These are phyloP conservation scores for Rhizopus sp. DNA, from an alignment of 371 early-diverging fungal genomes.

Conservation along the genomic window DNA sequence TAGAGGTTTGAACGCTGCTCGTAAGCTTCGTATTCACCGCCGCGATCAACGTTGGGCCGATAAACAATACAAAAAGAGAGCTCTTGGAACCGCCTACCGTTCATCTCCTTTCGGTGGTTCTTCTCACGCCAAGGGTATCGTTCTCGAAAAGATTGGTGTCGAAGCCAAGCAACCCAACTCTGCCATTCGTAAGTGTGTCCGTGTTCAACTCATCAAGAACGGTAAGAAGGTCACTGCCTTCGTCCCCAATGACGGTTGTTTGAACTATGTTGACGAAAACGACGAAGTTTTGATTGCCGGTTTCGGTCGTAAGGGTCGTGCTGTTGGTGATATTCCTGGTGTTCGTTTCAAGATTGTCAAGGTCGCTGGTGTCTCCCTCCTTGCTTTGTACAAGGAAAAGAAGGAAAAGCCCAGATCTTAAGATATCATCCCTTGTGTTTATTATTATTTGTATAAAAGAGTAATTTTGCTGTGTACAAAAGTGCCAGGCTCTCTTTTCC, in stretches of 20 bases:
- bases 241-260: slow-evolving; percentile 99
- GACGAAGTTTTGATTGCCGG: slow-evolving; percentile 96
- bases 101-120: slow-evolving; percentile 98
- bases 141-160: slow-evolving; percentile 99
- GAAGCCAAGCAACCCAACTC: slow-evolving; percentile 99
- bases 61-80: slow-evolving; percentile 97
- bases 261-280: slow-evolving; percentile 98
- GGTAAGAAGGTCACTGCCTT: slow-evolving; percentile 99
- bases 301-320: slow-evolving; percentile 89
- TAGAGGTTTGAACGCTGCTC: slow-evolving; percentile 98
- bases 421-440: slow-evolving; percentile 14
- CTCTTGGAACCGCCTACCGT: slow-evolving; percentile 97
- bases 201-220: slow-evolving; percentile 99
- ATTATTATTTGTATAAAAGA: not conserved
- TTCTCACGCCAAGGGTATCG: slow-evolving; percentile 99
- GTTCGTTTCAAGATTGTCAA: slow-evolving; percentile 99
- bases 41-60: slow-evolving; percentile 99
- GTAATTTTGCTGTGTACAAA: not conserved
- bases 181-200: slow-evolving; percentile 99
- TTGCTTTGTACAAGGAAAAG: slow-evolving; percentile 99
- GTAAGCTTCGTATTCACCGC: slow-evolving; percentile 96
- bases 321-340: slow-evolving; percentile 99
- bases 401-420: slow-evolving; percentile 99
- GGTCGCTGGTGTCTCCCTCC: slow-evolving; percentile 99
- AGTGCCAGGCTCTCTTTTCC: not conserved